phyloP scores from a whole-genome alignment of 305 asterid genomes.

The Fraxinus nigra region DNA sequence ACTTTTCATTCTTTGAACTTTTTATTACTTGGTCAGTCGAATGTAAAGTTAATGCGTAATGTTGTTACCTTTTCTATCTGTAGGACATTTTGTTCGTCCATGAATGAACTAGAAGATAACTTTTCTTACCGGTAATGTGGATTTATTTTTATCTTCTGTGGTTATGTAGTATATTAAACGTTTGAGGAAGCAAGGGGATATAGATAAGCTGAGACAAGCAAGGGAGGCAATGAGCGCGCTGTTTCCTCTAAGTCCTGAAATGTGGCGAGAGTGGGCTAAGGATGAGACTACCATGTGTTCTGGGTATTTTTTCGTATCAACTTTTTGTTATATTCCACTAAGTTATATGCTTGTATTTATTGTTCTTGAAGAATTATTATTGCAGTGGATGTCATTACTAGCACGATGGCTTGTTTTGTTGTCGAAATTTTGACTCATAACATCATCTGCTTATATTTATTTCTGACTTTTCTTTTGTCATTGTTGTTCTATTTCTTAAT shows the following conservation, averaged over 20 bases:
- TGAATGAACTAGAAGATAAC: not conserved
- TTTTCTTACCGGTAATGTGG: not conserved
- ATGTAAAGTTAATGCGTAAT: not conserved
- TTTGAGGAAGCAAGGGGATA: conserved; percentile 83
- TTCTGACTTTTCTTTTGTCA: not conserved
- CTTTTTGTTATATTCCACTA: not conserved
- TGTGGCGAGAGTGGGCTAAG: conserved; percentile 96
- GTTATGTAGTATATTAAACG: conserved; percentile 56
- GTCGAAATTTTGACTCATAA: not conserved
- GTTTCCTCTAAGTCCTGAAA: conserved; percentile 72
- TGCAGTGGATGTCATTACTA: not conserved
- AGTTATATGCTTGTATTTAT: not conserved
- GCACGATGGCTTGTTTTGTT: not conserved
- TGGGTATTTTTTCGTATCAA: conserved; percentile 42
- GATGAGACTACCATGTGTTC: conserved; percentile 68
- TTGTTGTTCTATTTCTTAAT: not conserved
- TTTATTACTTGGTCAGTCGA: not conserved
- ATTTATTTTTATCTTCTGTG: conserved; percentile 18
- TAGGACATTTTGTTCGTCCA: not conserved
- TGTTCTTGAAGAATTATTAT: not conserved
- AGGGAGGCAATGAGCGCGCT: conserved; percentile 83
- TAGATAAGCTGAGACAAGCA: conserved; percentile 78
- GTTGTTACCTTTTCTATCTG: conserved; percentile 16
- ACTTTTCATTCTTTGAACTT: not conserved
- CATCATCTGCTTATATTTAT: not conserved